Conservation (phyloP, 805 yeast genomes). For the Candida insectalens region DNA sequence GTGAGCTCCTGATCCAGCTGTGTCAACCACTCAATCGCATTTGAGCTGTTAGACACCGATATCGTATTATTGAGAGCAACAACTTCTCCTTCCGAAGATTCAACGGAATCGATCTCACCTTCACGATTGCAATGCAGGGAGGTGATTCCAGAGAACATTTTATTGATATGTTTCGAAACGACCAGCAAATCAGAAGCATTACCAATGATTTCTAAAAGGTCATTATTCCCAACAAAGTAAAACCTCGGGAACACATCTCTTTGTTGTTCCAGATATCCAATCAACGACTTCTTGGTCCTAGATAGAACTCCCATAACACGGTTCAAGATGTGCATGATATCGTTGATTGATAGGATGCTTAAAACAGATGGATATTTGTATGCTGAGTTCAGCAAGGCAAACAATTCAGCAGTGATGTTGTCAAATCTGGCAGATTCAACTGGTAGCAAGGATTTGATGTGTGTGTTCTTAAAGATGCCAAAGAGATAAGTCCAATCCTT, state of each 20-base stretch:
- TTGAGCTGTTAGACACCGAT: conserved; percentile 28
- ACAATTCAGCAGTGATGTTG: conserved; percentile 52
- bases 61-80: conserved; percentile 36
- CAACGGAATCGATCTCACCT: too few relatives aligned
- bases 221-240: conserved; percentile 86
- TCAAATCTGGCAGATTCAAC: conserved; percentile 59
- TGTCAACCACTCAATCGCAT: conserved; percentile 53
- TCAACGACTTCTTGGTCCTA: conserved; percentile 53
- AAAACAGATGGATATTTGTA: conserved; percentile 40
- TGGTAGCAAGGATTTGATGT: conserved; percentile 56
- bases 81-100: conserved; percentile 59
- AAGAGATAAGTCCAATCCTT: conserved; percentile 80
- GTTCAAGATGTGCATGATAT: conserved; percentile 21
- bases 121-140: too few relatives aligned
- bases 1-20: conserved; percentile 47
- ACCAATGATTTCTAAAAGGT: conserved; percentile 75
- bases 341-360: conserved; percentile 44
- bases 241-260: conserved; percentile 71
- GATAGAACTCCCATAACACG: conserved; percentile 45
- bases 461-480: conserved; percentile 63
- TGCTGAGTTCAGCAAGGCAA: conserved; percentile 38
- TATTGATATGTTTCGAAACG: conserved; percentile 51
- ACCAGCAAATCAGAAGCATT: conserved; percentile 35
- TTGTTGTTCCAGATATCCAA: conserved; percentile 74
- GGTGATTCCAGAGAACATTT: conserved; percentile 62